A percentile compares a stretch with the other conserved stretches of the same genome.
Conservation (phyloP, 257 asterid genomes). For the Plantago elongata region DNA sequence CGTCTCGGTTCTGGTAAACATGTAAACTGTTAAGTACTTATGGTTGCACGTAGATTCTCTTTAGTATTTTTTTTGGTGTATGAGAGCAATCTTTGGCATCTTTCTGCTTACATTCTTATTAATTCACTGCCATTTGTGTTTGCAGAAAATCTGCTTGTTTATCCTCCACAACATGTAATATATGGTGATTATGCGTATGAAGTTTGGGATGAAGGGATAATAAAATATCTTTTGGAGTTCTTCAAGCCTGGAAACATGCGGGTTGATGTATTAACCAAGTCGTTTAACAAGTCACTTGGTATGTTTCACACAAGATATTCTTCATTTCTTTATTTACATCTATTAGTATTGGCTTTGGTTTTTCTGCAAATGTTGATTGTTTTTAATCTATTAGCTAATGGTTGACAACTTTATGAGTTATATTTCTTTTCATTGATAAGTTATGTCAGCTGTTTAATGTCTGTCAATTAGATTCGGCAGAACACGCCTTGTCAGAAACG, state of each 20-base stretch:
- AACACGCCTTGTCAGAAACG: no score
- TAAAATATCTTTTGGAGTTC: constrained; percentile 58
- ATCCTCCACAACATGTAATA: constrained; percentile 82
- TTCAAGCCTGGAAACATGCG: constrained; percentile 95
- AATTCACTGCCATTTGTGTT: constrained; percentile 19
- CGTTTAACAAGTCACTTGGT: constrained; percentile 62
- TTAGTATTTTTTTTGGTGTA: background rate
- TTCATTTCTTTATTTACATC: constrained; percentile 4
- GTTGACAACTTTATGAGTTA: no score
- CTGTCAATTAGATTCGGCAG: no score
- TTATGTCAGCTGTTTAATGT: no score
- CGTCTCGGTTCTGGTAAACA: constrained; percentile 18
- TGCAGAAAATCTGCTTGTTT: constrained; percentile 86
- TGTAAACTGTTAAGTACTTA: constrained; percentile 1
- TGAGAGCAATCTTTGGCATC: constrained; percentile 9
- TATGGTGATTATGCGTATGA: constrained; percentile 85
- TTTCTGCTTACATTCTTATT: constrained; percentile 18
- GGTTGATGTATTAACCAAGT: constrained; percentile 71
- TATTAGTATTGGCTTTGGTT: background rate
- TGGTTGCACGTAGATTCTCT: background rate
- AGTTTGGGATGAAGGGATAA: constrained; percentile 78
- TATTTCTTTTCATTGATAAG: no score
- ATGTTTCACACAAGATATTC: constrained; percentile 16
- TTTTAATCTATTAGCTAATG: no score
- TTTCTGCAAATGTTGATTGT: no score